phyloP scores from a whole-genome alignment of 148 eudicot species.

The Nyssa sinensis region DNA sequence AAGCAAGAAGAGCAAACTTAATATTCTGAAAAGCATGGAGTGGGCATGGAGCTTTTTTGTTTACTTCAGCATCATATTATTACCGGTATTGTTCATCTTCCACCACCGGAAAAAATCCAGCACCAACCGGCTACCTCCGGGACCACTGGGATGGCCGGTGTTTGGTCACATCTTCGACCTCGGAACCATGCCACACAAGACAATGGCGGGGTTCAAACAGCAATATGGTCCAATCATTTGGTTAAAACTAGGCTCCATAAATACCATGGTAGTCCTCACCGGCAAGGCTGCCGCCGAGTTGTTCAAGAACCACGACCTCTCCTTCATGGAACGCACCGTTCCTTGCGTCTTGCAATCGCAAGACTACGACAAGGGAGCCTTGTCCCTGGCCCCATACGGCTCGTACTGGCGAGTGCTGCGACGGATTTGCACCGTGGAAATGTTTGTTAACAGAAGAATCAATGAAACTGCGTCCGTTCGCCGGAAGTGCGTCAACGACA shows the following conservation, averaged over 20 bases:
- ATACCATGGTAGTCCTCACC: conserved; percentile 37
- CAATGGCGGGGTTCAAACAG: conserved; percentile 24
- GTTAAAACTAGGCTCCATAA: conserved; percentile 38
- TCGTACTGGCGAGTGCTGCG: conserved; percentile 39
- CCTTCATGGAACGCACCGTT: conserved; percentile 31
- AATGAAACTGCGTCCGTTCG: conserved; percentile 21
- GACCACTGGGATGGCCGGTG: conserved; percentile 45
- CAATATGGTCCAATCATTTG: conserved; percentile 39
- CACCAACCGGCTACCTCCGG: conserved; percentile 30
- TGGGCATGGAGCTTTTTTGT: background rate
- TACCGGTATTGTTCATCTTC: background rate
- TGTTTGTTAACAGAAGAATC: conserved; percentile 25
- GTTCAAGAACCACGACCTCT: conserved; percentile 39
- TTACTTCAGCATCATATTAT: conserved; percentile 1
- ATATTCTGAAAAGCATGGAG: conserved; percentile 13
- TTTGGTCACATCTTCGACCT: conserved; percentile 40
- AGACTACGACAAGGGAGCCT: conserved; percentile 22
- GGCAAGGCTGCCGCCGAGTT: conserved; percentile 33
- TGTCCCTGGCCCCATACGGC: conserved; percentile 31
- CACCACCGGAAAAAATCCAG: background rate
- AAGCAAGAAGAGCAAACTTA: background rate
- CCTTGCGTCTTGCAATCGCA: conserved; percentile 35
- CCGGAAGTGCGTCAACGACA: conserved; percentile 16
- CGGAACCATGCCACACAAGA: conserved; percentile 34
- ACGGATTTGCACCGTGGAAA: conserved; percentile 34